A percentile compares a stretch with the other conserved stretches of the same genome.
Conservation (phyloP, 495 filamentous ascomycete genomes). For the Neurospora pannonica region DNA sequence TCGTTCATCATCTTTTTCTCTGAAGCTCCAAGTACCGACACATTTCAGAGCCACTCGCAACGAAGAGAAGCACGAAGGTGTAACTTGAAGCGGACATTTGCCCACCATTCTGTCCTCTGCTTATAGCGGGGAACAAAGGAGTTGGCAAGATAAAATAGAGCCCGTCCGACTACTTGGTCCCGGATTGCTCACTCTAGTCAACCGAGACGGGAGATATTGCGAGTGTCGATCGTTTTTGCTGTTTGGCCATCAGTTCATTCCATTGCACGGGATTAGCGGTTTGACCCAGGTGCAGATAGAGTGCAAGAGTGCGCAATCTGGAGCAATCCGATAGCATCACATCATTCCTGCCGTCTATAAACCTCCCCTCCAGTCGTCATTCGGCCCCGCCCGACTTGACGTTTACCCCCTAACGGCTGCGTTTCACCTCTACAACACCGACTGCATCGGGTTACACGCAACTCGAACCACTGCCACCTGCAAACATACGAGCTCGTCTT, state of each 20-base stretch:
- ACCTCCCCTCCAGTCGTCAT: conserved; percentile 14
- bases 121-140: neutral
- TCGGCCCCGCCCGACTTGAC: conserved; percentile 9
- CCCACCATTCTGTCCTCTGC: neutral
- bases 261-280: neutral
- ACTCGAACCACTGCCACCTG: conserved; percentile 18
- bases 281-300: neutral
- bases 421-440: conserved; percentile 17
- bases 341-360: neutral
- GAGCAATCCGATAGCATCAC: neutral
- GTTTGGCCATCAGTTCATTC: neutral
- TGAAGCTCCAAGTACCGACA: neutral
- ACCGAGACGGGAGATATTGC: neutral
- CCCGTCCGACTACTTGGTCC: neutral
- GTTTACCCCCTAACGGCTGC: conserved; percentile 5
- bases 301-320: neutral
- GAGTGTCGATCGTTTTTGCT: neutral
- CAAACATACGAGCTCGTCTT: conserved; percentile 20
- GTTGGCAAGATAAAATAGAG: neutral
- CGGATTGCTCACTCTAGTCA: neutral
- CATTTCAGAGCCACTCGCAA: neutral
- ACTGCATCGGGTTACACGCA: conserved; percentile 1
- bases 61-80: neutral
- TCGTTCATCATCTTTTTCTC: neutral
- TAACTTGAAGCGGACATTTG: neutral